A percentile compares a stretch with the other conserved stretches of the same genome.
phyloP scores from a whole-genome alignment of 805 yeast species.

The Wickerhamiella azyma region DNA sequence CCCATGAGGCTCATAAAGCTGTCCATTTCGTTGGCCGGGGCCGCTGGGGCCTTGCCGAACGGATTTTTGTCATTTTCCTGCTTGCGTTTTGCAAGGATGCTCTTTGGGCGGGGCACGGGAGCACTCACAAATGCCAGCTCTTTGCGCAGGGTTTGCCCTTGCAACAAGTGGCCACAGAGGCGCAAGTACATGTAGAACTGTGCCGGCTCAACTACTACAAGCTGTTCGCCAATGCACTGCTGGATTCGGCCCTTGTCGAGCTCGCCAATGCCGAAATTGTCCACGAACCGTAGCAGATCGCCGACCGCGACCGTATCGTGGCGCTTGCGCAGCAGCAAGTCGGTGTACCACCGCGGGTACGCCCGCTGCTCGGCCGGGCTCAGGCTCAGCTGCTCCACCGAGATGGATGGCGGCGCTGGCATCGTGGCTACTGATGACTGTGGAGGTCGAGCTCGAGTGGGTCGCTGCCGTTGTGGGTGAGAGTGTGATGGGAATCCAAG shows the following conservation, averaged over 20 bases:
- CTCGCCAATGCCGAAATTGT: constrained; percentile 56
- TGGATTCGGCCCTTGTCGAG: constrained; percentile 31
- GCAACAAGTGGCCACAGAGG: constrained; percentile 57
- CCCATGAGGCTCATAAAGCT: constrained; percentile 76
- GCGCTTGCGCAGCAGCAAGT: constrained; percentile 53
- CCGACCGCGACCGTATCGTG: constrained; percentile 51
- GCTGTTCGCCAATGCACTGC: constrained; percentile 22
- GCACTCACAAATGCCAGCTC: constrained; percentile 33
- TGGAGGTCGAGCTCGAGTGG: constrained; percentile 6
- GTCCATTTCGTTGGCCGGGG: constrained; percentile 55
- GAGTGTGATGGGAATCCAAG: not conserved
- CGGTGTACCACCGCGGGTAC: constrained; percentile 87
- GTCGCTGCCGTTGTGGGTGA: constrained; percentile 2
- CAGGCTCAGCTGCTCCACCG: constrained; percentile 36
- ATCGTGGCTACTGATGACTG: not conserved
- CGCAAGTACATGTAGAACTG: constrained; percentile 82
- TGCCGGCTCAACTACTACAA: constrained; percentile 60
- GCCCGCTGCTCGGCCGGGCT: constrained; percentile 69
- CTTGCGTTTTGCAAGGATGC: constrained; percentile 50
- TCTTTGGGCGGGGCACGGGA: constrained; percentile 63
- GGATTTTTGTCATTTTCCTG: constrained; percentile 16
- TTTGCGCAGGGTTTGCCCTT: constrained; percentile 33
- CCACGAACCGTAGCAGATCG: constrained; percentile 68
- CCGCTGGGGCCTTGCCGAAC: constrained; percentile 24
- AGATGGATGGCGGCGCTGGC: constrained; percentile 3